These are phyloP conservation scores for Inosperma sp. DNA, from an alignment of 768 basidiomycete species.

Conservation along the genomic window DNA sequence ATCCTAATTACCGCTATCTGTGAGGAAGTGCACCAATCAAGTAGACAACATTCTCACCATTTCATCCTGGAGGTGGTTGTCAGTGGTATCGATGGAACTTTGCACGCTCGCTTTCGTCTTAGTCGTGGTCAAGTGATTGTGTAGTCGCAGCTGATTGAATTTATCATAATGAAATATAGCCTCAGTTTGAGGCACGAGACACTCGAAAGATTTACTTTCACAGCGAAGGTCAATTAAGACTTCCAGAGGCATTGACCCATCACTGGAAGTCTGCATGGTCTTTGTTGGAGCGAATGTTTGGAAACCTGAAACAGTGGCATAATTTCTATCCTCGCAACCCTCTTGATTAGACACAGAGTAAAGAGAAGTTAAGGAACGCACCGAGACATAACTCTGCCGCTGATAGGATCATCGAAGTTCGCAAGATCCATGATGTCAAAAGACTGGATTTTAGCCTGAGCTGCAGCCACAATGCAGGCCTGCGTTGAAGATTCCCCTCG, in stretches of 20 bases:
- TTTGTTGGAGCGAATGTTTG: slow-evolving; percentile 80
- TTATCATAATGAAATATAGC: slow-evolving; percentile 87
- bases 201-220: slow-evolving; percentile 79
- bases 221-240: slow-evolving; percentile 81
- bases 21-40: not conserved
- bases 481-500: slow-evolving; percentile 51
- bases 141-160: slow-evolving; percentile 86
- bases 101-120: slow-evolving; percentile 36
- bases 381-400: slow-evolving; percentile 83
- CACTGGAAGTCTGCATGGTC: slow-evolving; percentile 32
- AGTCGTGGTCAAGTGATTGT: slow-evolving; percentile 60
- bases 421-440: slow-evolving; percentile 78
- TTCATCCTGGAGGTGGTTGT: slow-evolving; percentile 33
- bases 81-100: slow-evolving; percentile 21
- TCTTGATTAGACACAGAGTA: not conserved
- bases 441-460: slow-evolving; percentile 72
- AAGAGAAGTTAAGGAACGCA: slow-evolving; percentile 27
- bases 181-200: slow-evolving; percentile 84
- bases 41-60: slow-evolving; percentile 22
- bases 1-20: slow-evolving; percentile 51
- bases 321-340: slow-evolving; percentile 49
- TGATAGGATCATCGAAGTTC: slow-evolving; percentile 77
- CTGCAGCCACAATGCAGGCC: slow-evolving; percentile 70
- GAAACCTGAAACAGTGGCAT: slow-evolving; percentile 70
- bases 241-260: slow-evolving; percentile 78